Percentiles rank a stretch among this genome's conserved stretches.
These are phyloP conservation scores for Dinochytrium kinnereticum DNA, from an alignment of 371 early-diverging fungal species.

Conservation along the genomic window DNA sequence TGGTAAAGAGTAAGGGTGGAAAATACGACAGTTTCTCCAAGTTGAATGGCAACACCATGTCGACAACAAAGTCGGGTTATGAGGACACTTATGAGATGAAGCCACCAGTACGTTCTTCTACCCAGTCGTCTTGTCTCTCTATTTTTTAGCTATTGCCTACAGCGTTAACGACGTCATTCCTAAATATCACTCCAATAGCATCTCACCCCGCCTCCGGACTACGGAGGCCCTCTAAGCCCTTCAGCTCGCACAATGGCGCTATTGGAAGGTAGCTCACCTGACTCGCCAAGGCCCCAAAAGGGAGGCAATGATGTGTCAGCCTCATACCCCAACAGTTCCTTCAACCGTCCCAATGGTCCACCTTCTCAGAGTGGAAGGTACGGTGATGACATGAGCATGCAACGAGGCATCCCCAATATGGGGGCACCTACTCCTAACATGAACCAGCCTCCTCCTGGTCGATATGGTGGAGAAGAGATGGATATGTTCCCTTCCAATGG, in stretches of 20 bases:
- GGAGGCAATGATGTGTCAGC: neutral
- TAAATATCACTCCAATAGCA: too few relatives aligned
- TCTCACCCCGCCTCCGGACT: neutral
- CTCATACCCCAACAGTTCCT: neutral
- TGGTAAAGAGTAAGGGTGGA: neutral
- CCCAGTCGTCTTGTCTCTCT: neutral
- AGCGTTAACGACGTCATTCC: neutral
- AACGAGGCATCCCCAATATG: too few relatives aligned
- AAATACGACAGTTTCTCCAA: neutral
- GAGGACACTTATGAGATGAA: neutral
- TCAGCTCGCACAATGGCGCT: conserved; percentile 10
- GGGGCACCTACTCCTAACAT: neutral
- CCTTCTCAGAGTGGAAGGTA: neutral
- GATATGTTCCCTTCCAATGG: neutral
- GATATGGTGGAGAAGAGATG: too few relatives aligned
- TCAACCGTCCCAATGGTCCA: neutral
- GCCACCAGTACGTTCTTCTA: too few relatives aligned
- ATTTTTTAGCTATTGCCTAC: neutral
- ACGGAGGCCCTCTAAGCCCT: neutral
- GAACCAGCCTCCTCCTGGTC: too few relatives aligned
- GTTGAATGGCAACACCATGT: neutral
- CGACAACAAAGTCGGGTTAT: neutral
- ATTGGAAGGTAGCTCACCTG: conserved; percentile 4
- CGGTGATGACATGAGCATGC: too few relatives aligned
- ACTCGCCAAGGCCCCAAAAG: neutral